Conservation (phyloP, 202 grass and related monocot genomes). For the Musa balbisiana region DNA sequence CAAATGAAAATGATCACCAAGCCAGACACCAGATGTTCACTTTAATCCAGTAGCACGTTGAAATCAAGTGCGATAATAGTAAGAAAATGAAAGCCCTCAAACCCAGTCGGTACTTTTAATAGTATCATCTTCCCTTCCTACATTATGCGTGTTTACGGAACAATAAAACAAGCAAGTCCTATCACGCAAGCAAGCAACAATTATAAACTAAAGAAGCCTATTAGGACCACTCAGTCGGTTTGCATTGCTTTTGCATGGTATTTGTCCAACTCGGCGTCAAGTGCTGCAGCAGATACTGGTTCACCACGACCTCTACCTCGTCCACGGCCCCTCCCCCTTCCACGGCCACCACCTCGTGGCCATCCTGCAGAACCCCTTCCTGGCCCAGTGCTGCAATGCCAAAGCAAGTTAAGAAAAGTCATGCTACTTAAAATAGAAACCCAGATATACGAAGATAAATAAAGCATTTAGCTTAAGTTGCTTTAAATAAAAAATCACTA, state of each 20-base stretch:
- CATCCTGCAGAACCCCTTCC: conserved; percentile 26
- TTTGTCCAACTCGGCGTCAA: conserved; percentile 97
- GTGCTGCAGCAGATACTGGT: conserved; percentile 58
- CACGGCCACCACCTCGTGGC: conserved; percentile 32
- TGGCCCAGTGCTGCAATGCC: conserved; percentile 29
- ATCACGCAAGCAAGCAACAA: conserved; percentile 1
- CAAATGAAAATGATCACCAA: not conserved
- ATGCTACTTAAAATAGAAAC: not conserved
- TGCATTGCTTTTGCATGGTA: conserved; percentile 86
- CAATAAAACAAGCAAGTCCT: not conserved
- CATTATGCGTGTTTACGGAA: not conserved
- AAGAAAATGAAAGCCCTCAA: not conserved
- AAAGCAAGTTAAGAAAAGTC: not conserved
- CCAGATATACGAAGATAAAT: not conserved
- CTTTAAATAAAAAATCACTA: not conserved
- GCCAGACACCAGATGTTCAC: not conserved
- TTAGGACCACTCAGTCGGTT: conserved; percentile 42
- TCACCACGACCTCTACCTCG: conserved; percentile 42
- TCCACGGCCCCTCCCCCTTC: conserved; percentile 52
- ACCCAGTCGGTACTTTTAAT: not conserved
- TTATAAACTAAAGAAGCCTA: not conserved
- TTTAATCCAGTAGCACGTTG: not conserved
- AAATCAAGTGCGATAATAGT: conserved; percentile 3
- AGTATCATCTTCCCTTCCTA: not conserved
- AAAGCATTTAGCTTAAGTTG: no score